Conservation (phyloP, 192 early-diverging fungal species). For the Backusella parvicylindrica region DNA sequence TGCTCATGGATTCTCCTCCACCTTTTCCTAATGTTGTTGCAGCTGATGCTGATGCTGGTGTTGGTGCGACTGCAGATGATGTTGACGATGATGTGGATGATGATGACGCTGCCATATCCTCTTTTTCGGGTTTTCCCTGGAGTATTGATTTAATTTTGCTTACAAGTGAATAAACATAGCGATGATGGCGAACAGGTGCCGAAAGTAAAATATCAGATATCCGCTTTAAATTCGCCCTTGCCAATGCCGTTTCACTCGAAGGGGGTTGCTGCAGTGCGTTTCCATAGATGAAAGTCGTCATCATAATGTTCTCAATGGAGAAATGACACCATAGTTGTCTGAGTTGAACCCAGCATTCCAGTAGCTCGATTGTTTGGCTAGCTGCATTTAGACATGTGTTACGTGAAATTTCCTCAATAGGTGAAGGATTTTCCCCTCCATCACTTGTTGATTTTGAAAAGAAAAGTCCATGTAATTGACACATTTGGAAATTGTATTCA, state of each 20-base stretch:
- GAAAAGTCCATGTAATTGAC: conserved; percentile 29
- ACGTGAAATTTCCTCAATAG: conserved; percentile 17
- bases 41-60: not conserved
- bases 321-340: conserved; percentile 37
- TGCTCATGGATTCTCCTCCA: too few species aligned
- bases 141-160: conserved; percentile 17
- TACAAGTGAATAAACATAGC: conserved; percentile 22
- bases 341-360: conserved; percentile 30
- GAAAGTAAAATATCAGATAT: conserved; percentile 2
- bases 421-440: not conserved
- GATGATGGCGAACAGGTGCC: conserved; percentile 27
- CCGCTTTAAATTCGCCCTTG: conserved; percentile 10
- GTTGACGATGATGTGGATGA: not conserved
- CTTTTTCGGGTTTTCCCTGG: not conserved
- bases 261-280: not conserved
- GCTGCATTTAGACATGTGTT: conserved; percentile 23
- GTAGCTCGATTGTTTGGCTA: conserved; percentile 17
- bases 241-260: not conserved
- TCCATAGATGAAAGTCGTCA: conserved; percentile 23
- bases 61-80: not conserved
- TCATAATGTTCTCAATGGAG: conserved; percentile 28
- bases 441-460: conserved; percentile 4
- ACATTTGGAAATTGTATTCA: conserved; percentile 36
- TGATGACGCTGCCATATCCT: not conserved
- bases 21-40: not conserved